phyloP scores from a whole-genome alignment of 1,284 basidiomycete genomes.

The Marasmius tenuissimus region DNA sequence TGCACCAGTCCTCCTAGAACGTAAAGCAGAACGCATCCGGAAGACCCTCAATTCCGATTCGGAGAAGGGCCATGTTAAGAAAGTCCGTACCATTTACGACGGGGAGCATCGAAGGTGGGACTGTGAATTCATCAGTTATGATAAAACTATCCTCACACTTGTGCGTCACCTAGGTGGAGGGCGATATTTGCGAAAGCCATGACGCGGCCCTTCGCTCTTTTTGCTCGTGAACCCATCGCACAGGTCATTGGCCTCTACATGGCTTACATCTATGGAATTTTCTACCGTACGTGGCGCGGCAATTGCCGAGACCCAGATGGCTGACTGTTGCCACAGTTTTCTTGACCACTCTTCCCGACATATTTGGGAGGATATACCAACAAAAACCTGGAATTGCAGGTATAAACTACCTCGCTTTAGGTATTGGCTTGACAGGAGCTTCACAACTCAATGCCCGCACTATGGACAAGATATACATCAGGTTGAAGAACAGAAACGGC shows the following conservation, averaged over 20 bases:
- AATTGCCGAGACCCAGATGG: neutral
- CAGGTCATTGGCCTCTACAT: constrained; percentile 19
- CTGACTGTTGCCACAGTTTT: constrained; percentile 11
- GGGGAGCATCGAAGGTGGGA: constrained; percentile 42
- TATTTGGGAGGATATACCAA: constrained; percentile 19
- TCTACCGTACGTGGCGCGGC: constrained; percentile 22
- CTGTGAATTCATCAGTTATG: neutral
- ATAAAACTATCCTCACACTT: neutral
- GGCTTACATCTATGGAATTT: constrained; percentile 16
- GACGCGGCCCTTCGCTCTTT: constrained; percentile 14
- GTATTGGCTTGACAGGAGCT: constrained; percentile 36
- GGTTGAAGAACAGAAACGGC: constrained; percentile 10
- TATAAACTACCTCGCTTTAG: constrained; percentile 47
- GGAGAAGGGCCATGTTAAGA: constrained; percentile 38
- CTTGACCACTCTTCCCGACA: constrained; percentile 28
- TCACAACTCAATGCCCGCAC: constrained; percentile 35
- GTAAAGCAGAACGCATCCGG: constrained; percentile 56
- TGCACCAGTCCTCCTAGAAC: constrained; percentile 59
- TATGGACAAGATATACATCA: constrained; percentile 19
- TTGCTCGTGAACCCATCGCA: constrained; percentile 15
- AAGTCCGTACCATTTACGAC: constrained; percentile 48
- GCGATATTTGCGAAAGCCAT: constrained; percentile 22
- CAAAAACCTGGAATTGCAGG: constrained; percentile 33
- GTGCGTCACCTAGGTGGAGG: constrained; percentile 18
- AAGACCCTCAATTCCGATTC: constrained; percentile 39